A percentile compares a stretch with the other conserved stretches of the same genome.
These are phyloP conservation scores for Neoboletus subvelutipes DNA, from an alignment of 768 basidiomycete species.

Conservation along the genomic window DNA sequence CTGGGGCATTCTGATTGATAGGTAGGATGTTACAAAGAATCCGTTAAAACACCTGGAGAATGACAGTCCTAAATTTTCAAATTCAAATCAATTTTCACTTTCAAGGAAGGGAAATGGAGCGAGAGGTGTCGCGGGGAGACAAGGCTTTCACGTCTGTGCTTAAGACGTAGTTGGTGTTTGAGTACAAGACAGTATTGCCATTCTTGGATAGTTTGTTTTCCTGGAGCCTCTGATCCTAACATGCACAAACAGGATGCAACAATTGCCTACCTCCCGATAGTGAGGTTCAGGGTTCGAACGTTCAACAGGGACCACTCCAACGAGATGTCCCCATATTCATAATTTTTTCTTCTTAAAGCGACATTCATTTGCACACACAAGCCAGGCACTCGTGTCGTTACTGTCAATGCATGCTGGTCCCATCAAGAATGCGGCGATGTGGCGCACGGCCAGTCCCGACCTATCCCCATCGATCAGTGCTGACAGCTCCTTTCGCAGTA, in stretches of 20 bases:
- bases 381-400: slow-evolving; percentile 23
- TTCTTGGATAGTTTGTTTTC: slow-evolving; percentile 24
- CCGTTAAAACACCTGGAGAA: slow-evolving; percentile 1
- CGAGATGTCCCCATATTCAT: background rate
- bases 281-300: background rate
- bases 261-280: background rate
- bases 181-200: slow-evolving; percentile 7
- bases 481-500: background rate
- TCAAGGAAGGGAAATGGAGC: background rate
- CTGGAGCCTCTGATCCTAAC: slow-evolving; percentile 30
- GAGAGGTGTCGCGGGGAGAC: background rate
- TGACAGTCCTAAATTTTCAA: slow-evolving; percentile 1
- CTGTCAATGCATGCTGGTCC: background rate
- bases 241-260: slow-evolving; percentile 23
- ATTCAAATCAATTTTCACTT: background rate
- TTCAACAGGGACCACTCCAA: background rate
- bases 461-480: slow-evolving; percentile 1
- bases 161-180: background rate
- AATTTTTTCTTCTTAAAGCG: background rate
- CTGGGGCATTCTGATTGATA: slow-evolving; percentile 41
- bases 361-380: background rate
- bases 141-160: background rate
- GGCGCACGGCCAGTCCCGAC: slow-evolving; percentile 15
- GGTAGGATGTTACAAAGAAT: background rate
- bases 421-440: slow-evolving; percentile 22